Percentiles rank a stretch among this genome's conserved stretches.
Evolutionary conservation across 1,284 basidiomycete genomes (phyloP).

Genomic region (Cryptococcus sp.): DNA sequence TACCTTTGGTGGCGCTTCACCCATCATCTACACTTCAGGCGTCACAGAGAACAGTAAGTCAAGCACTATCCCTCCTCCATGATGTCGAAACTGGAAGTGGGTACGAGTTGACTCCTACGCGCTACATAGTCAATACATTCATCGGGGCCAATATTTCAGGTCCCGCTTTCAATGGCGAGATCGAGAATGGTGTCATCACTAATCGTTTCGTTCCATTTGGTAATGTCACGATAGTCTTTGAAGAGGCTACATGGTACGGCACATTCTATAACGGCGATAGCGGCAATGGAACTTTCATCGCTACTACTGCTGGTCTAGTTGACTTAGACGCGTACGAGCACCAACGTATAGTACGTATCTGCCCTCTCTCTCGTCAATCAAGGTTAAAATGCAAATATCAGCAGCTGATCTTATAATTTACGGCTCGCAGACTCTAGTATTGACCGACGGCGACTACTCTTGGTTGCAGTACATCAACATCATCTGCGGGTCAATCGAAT

Average conservation of each 20-base stretch:
- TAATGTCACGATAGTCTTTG: slow-evolving; percentile 4
- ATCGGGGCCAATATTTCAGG: slow-evolving; percentile 5
- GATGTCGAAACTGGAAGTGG: no score
- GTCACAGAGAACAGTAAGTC: slow-evolving; percentile 8
- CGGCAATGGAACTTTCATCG: slow-evolving; percentile 11
- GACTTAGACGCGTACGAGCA: slow-evolving; percentile 7
- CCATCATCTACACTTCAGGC: slow-evolving; percentile 1
- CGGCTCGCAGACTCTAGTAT: neutral
- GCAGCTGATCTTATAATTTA: neutral
- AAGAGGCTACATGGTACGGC: slow-evolving; percentile 11
- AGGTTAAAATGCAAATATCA: neutral
- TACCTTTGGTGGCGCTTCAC: slow-evolving; percentile 3
- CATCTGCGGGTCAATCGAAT: slow-evolving; percentile 6
- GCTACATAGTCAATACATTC: slow-evolving; percentile 3
- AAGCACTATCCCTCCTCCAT: neutral
- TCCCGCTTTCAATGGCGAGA: slow-evolving; percentile 7
- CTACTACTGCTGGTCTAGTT: slow-evolving; percentile 2
- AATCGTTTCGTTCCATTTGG: slow-evolving; percentile 5
- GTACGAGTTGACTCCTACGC: no score
- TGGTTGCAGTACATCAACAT: slow-evolving; percentile 7
- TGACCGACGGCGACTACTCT: slow-evolving; percentile 2
- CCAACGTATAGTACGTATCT: slow-evolving; percentile 2
- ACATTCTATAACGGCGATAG: slow-evolving; percentile 6
- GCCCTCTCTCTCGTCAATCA: neutral
- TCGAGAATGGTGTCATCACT: slow-evolving; percentile 4